Evolutionary conservation across 352 stramenopile genomes (phyloP).

Genomic region (Pythium coloratum): DNA sequence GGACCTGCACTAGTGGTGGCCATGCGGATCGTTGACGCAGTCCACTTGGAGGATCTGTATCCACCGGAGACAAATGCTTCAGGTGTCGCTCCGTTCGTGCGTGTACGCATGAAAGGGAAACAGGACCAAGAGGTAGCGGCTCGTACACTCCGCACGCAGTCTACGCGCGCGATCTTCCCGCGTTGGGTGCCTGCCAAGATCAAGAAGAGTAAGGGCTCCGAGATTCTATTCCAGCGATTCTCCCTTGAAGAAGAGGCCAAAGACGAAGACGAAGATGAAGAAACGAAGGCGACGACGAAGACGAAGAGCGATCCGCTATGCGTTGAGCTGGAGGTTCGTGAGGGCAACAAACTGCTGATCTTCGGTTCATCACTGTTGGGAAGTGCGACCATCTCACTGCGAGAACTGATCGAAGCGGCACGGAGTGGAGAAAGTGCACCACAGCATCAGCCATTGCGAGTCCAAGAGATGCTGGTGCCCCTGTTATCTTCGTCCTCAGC

Average conservation of each 20-base stretch:
- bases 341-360: constrained; percentile 59
- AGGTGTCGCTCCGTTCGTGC: constrained; percentile 21
- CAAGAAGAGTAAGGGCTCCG: constrained; percentile 24
- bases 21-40: constrained; percentile 20
- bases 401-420: constrained; percentile 45
- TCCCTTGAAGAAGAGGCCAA: constrained; percentile 10
- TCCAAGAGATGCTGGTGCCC: constrained; percentile 23
- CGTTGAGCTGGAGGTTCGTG: constrained; percentile 59
- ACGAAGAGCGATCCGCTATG: constrained; percentile 1
- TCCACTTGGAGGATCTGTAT: constrained; percentile 31
- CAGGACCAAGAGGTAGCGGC: background rate
- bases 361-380: constrained; percentile 73
- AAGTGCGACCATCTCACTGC: constrained; percentile 45
- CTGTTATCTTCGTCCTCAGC: background rate
- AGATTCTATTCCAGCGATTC: constrained; percentile 19
- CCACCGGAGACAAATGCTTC: constrained; percentile 19
- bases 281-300: background rate
- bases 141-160: constrained; percentile 23
- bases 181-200: constrained; percentile 60
- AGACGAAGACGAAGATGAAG: background rate
- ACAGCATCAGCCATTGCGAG: constrained; percentile 3
- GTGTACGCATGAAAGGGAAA: constrained; percentile 16
- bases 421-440: constrained; percentile 7
- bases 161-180: constrained; percentile 50
- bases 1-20: constrained; percentile 12